phyloP scores from a whole-genome alignment of 2,329 filamentous ascomycete genomes.

The Fusarium oxysporum region DNA sequence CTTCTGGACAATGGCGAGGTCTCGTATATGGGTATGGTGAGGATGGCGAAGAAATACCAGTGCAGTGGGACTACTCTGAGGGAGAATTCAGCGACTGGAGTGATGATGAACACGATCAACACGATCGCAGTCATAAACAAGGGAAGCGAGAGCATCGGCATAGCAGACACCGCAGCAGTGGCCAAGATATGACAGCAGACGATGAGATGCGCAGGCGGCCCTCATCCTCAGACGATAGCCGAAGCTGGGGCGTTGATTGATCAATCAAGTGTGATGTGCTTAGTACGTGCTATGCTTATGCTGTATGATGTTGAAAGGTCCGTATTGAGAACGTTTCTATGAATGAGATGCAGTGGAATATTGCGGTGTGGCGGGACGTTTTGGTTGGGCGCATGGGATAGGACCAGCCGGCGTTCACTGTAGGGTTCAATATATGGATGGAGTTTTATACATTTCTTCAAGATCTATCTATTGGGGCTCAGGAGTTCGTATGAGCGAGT shows the following conservation, averaged over 20 bases:
- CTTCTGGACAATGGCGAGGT: constrained; percentile 72
- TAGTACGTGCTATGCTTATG: neutral
- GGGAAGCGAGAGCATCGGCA: constrained; percentile 19
- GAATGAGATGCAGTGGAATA: neutral
- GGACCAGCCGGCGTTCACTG: constrained; percentile 29
- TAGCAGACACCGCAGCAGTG: constrained; percentile 21
- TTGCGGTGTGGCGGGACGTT: constrained; percentile 8
- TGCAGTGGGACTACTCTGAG: constrained; percentile 72
- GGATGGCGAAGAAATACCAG: constrained; percentile 64
- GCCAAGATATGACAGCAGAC: neutral
- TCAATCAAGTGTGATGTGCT: neutral
- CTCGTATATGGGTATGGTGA: constrained; percentile 67
- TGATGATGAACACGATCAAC: constrained; percentile 61
- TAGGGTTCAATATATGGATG: constrained; percentile 25
- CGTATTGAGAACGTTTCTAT: constrained; percentile 10
- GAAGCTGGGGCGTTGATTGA: constrained; percentile 45
- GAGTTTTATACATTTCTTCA: constrained; percentile 22
- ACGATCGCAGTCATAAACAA: constrained; percentile 18
- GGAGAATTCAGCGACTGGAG: constrained; percentile 65
- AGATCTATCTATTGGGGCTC: constrained; percentile 1
- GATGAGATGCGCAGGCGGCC: constrained; percentile 20
- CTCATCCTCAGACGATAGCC: constrained; percentile 41
- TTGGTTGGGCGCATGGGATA: constrained; percentile 20
- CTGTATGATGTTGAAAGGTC: neutral
- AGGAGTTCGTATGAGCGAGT: constrained; percentile 7